Conservation (phyloP, 2,329 filamentous ascomycete species). For the Colletotrichum gloeosporioides region DNA sequence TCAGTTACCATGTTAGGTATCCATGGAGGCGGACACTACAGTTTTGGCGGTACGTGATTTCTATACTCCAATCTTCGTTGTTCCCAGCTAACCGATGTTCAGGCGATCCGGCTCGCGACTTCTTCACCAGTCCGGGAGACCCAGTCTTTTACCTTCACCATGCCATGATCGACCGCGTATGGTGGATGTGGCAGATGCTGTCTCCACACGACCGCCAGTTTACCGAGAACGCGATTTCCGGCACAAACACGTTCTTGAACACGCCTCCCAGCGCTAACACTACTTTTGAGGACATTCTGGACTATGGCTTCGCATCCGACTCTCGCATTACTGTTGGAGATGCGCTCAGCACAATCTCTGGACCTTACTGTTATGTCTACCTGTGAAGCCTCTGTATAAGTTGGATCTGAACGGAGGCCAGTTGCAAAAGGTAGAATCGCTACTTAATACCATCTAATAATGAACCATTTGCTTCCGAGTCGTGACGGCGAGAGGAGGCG, state of each 20-base stretch:
- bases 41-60: conserved; percentile 40
- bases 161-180: conserved; percentile 30
- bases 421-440: neutral
- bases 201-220: conserved; percentile 27
- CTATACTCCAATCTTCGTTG: neutral
- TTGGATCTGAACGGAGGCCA: neutral
- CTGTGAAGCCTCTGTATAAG: neutral
- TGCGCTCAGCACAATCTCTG: conserved; percentile 26
- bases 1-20: conserved; percentile 33
- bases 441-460: neutral
- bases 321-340: conserved; percentile 24
- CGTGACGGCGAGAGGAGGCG: neutral
- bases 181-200: conserved; percentile 31
- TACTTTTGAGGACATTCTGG: conserved; percentile 25
- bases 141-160: conserved; percentile 37
- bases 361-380: conserved; percentile 33
- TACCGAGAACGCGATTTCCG: conserved; percentile 23
- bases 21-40: conserved; percentile 13
- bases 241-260: conserved; percentile 28
- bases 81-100: conserved; percentile 7
- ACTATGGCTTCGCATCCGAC: conserved; percentile 27
- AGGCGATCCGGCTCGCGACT: conserved; percentile 46
- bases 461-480: neutral
- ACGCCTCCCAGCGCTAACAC: conserved; percentile 25
- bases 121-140: conserved; percentile 37